Base-by-base conservation (phyloP, 495 filamentous ascomycete species). In the Tuber magnatum region DNA sequence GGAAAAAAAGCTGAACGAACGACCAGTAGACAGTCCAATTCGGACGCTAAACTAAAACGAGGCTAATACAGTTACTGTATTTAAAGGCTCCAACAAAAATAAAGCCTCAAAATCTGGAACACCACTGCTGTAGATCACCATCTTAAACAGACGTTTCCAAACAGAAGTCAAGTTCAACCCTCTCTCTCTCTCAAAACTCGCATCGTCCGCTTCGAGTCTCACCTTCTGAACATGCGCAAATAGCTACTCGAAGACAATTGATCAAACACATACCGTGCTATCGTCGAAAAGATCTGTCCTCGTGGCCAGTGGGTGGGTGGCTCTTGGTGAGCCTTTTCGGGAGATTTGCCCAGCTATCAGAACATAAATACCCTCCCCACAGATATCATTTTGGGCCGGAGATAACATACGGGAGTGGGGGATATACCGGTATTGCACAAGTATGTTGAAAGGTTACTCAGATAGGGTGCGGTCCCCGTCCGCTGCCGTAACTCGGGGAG, bases 51-150 rank as follows among this genome's bases (percentile, higher is more conserved):
- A 32, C 56, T 65, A 65, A 65, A 65, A 65, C 56, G 12, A 35
- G 56, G 56, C 56, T 65, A 65, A 65, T 65, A 65, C 56, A 32
- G n/a, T 24, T 65, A 65, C 28, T 12, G 28, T 65, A 65, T 65
- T 65, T 7, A 65, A 35, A 78, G 65, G 70, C 77, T 79, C 77
- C 77, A 79, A 79, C 77, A 73, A 79, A 79, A 79, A 79, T 79
- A 79, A 79, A 79, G 77, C 77, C 77, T 79, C 77, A 77, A 69
- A 73, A 79, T 75, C 77, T 78, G 74, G 76, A 78, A 71, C 72
- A 73, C 78, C 73, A 79, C 70, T 72, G 76, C 78, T 79, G 77
- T 72, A 79, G 77, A 79, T 79, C 77, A 78, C 77, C 77, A 79
- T 79, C 77, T 79, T 79, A 79, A 79, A 79, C 77, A 75, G 56